A percentile compares a stretch with the other conserved stretches of the same genome.
phyloP scores from a whole-genome alignment of 139 green algal species.

The Picochlorum sp. region DNA sequence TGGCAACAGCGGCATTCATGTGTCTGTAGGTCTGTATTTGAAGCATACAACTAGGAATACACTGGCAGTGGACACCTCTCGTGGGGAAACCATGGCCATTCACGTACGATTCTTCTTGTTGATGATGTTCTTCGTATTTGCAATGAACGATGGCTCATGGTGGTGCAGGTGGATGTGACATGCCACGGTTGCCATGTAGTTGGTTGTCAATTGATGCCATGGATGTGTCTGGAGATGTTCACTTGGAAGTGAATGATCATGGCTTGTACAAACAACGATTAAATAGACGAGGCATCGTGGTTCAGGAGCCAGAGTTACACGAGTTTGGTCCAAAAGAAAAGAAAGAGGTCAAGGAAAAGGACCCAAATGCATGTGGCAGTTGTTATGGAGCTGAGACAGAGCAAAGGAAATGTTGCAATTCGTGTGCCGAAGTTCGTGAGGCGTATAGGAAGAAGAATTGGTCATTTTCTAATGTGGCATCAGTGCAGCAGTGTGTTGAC shows the following conservation, averaged over 20 bases:
- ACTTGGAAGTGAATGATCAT: conserved; percentile 84
- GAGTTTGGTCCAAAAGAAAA: neutral
- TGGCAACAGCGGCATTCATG: neutral
- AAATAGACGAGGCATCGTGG: neutral
- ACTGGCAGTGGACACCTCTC: conserved; percentile 78
- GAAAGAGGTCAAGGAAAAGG: neutral
- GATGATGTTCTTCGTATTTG: too few species aligned
- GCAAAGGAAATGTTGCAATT: conserved; percentile 82
- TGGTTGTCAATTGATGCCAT: conserved; percentile 92
- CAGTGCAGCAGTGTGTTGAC: conserved; percentile 75
- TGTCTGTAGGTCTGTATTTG: conserved; percentile 64
- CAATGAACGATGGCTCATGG: too few species aligned
- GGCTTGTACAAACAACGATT: conserved; percentile 69
- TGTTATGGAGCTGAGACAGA: conserved; percentile 87
- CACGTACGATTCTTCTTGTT: too few species aligned
- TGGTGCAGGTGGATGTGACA: conserved; percentile 78
- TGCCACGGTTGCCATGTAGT: conserved; percentile 78
- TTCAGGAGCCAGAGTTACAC: neutral
- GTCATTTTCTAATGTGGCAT: conserved; percentile 49
- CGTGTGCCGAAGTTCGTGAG: conserved; percentile 77
- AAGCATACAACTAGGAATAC: conserved; percentile 56
- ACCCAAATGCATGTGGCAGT: conserved; percentile 57
- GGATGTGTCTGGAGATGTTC: conserved; percentile 90
- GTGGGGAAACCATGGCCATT: conserved; percentile 80
- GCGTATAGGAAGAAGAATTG: conserved; percentile 55